Base-by-base conservation (phyloP, 2,329 filamentous ascomycete species). In the Seiridium cupressi region DNA sequence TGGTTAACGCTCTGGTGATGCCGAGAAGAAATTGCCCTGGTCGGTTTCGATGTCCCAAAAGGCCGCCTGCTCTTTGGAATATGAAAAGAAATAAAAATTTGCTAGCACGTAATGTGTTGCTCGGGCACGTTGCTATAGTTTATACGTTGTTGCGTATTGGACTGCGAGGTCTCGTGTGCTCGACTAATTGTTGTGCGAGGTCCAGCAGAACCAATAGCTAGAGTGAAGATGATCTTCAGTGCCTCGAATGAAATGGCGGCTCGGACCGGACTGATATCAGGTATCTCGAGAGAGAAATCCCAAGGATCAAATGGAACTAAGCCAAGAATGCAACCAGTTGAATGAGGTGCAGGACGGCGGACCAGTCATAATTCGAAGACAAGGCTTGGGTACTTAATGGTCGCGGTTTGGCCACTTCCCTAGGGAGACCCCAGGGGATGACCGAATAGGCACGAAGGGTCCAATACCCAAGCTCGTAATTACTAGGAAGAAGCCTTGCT, bases 371-470 rank as follows among this genome's bases (percentile, higher is more conserved):
- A 69, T 66, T 64, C 67, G 69, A 71, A 63, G 66, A 63, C 59
- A 66, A 69, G 70, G 68, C 70, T 71, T 70, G 69, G 63, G 64
- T 70, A 70, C 62, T 72, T 70, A 77, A 72, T 78, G 77, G 77
- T 69, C 68, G 66, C 64, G 62, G 63, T 58, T 61, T 58, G 66
- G 65, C 66, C 63, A 67, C 71, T 70, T 71, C 70, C 73, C 72
- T 74, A 38, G 35, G 69, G 70, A 65, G 61, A 65, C 61, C 58
- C 67, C 66, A 62, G 64, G 65, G 65, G 65, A 68, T 64, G 69
- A 63, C 67, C 63, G 58, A 64, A 71, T 67, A 72, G 69, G 71
- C 71, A 72, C 68, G 68, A 70, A 69, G 54, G 60, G 35, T 59
- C n/a, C 4, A 55, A 61, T 26, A 69, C 69, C 69, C 72, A 70